Evolutionary conservation across 805 yeast genomes (phyloP).

Genomic region (Zygotorulaspora chibaensis): DNA sequence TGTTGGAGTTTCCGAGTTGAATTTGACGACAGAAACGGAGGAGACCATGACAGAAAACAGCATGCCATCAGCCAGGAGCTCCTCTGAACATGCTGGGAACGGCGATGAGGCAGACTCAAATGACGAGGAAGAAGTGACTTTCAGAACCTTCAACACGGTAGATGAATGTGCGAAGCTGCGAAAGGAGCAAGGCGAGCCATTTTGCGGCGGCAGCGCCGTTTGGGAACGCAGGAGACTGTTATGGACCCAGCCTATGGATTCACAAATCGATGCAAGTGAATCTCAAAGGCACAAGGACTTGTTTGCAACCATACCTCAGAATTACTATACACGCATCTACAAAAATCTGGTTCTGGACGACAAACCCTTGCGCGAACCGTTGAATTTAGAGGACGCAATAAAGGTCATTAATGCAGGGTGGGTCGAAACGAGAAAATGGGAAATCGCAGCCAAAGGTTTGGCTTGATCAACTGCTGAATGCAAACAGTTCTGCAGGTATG

Average conservation of each 20-base stretch:
- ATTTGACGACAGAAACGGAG: slow-evolving; percentile 25
- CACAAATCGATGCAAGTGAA: slow-evolving; percentile 9
- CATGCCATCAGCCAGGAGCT: background rate
- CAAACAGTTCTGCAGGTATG: background rate
- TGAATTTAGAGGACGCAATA: slow-evolving; percentile 70
- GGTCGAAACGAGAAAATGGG: slow-evolving; percentile 76
- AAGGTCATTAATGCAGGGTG: slow-evolving; percentile 79
- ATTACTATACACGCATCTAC: slow-evolving; percentile 59
- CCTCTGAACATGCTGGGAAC: slow-evolving; percentile 5
- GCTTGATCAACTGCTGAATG: slow-evolving; percentile 6
- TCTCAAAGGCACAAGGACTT: slow-evolving; percentile 21
- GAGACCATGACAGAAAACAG: slow-evolving; percentile 10
- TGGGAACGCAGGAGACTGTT: slow-evolving; percentile 67
- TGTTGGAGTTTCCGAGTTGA: slow-evolving; percentile 19
- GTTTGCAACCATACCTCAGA: slow-evolving; percentile 39
- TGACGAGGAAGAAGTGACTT: slow-evolving; percentile 19
- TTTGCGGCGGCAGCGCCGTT: slow-evolving; percentile 50
- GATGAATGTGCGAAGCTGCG: slow-evolving; percentile 33
- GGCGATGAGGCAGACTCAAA: slow-evolving; percentile 17
- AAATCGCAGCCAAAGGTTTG: slow-evolving; percentile 42
- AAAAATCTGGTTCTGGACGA: slow-evolving; percentile 65
- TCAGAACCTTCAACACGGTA: slow-evolving; percentile 33
- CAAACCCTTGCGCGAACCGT: slow-evolving; percentile 59
- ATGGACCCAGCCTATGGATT: slow-evolving; percentile 49
- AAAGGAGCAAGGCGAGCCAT: slow-evolving; percentile 37